Conservation (phyloP, 768 basidiomycete species). For the Daedalea quercina region DNA sequence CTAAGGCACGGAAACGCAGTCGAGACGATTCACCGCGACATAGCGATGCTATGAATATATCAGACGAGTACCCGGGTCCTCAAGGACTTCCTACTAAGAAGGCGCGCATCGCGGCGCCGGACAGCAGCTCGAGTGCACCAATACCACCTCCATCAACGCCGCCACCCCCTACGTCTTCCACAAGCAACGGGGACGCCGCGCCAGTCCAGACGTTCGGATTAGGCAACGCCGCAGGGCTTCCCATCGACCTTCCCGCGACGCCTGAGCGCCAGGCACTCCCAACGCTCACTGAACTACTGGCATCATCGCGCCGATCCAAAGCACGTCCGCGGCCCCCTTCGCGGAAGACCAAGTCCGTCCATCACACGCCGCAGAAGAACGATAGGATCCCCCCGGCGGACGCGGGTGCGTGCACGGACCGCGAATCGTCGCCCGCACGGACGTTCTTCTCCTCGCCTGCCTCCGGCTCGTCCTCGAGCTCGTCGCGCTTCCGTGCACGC, state of each 20-base stretch:
- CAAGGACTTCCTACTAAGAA: conserved; percentile 12
- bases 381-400: conserved; percentile 4
- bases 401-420: conserved; percentile 3
- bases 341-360: conserved; percentile 13
- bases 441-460: conserved; percentile 33
- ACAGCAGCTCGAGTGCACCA: conserved; percentile 8
- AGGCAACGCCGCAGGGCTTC: conserved; percentile 18
- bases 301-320: conserved; percentile 33
- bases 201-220: conserved; percentile 14
- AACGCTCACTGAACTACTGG: conserved; percentile 38
- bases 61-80: not conserved
- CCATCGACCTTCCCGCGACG: conserved; percentile 14
- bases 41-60: conserved; percentile 9
- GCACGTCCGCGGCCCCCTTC: conserved; percentile 24
- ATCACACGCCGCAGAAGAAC: conserved; percentile 8
- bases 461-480: conserved; percentile 23
- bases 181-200: conserved; percentile 1
- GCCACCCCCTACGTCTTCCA: conserved; percentile 21
- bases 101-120: conserved; percentile 8
- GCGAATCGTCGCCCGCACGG: conserved; percentile 25
- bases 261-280: conserved; percentile 28
- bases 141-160: conserved; percentile 21
- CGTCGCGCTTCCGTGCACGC: conserved; percentile 23
- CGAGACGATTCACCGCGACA: conserved; percentile 12
- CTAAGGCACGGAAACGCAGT: conserved; percentile 12